Evolutionary conservation across 2,329 filamentous ascomycete species (phyloP), one percentile per base, ranked within the genome.

Genomic region (Chalaropsis thielavioides): DNA sequence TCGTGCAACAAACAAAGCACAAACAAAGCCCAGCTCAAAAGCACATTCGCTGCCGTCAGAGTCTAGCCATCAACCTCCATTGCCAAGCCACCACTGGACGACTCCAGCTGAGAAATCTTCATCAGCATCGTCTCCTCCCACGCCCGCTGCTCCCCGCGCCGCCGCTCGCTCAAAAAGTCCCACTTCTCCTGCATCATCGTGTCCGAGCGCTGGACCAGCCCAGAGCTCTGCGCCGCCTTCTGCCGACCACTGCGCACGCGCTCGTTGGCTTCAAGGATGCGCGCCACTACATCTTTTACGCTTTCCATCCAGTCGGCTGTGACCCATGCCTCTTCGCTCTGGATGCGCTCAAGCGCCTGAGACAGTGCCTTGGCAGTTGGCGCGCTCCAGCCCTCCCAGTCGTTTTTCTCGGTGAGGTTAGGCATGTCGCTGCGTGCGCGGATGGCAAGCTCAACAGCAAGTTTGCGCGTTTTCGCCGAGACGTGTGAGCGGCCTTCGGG

Each of bases 141-240:
- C 19, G 72, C 73, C 56, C 72, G 76, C 71, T 85, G 91, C 11
- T 86, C 83, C 49, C 76, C 77, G 69, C 80, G 79, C 69, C 83
- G 83, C 67, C 79, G 76, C 61, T 86, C 83, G 68, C 84, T 86
- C 69, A 92, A 73, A 70, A 85, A 89, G 70, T 91, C 87, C 70
- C 88, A 85, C 59, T 81, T 80, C 68, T 86, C 84, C 73, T 91
- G 87, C 69, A 92, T 83, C 88, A 91, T 91, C 1, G 85, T 88
- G 68, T 84, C 82, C 8, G 79, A 76, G 65, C 79, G 73, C 73
- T 83, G 74, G 35, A 79, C 72, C 65, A 79, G 76, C 44, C 76
- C 76, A n/a, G 65, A 59, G 40, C 35, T 67, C 59, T 64, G 59
- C 10, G 65, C 65, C 71, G 72, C 1, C 71, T 72, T 66, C 69